Percentiles rank a stretch among this genome's conserved stretches.
These are phyloP conservation scores for Rhizophagus clarus DNA, from an alignment of 192 early-diverging fungal species.

Conservation along the genomic window DNA sequence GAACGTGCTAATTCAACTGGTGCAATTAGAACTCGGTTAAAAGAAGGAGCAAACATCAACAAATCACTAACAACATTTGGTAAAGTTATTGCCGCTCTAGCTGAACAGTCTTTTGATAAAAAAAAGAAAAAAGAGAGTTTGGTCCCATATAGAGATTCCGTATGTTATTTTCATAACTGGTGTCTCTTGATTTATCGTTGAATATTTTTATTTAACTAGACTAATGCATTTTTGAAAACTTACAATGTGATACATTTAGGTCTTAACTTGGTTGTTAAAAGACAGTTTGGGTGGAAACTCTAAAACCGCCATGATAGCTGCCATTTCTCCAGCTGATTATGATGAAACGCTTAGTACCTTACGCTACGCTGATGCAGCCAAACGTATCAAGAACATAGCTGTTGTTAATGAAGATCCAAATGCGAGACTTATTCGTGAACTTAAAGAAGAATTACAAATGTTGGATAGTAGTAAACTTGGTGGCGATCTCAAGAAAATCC, in stretches of 20 bases:
- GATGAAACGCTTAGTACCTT: constrained; percentile 84
- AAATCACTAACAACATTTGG: constrained; percentile 88
- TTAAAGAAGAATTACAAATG: constrained; percentile 77
- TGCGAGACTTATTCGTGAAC: constrained; percentile 74
- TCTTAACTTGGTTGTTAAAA: constrained; percentile 81
- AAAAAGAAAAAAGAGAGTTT: constrained; percentile 57
- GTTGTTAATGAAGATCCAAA: constrained; percentile 90
- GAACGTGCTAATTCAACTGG: constrained; percentile 87
- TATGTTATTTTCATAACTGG: constrained; percentile 35
- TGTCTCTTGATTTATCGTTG: background rate
- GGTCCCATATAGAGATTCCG: constrained; percentile 92
- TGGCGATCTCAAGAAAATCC: constrained; percentile 54
- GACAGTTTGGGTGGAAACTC: constrained; percentile 86
- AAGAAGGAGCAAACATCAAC: constrained; percentile 95
- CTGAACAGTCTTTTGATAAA: constrained; percentile 56
- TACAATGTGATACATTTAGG: constrained; percentile 39
- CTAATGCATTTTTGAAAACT: background rate
- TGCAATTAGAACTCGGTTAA: constrained; percentile 79
- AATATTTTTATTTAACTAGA: background rate
- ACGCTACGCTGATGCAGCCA: constrained; percentile 89
- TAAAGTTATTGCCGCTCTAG: constrained; percentile 92
- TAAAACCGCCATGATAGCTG: constrained; percentile 79
- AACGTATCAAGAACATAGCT: constrained; percentile 88
- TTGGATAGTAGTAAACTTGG: constrained; percentile 58
- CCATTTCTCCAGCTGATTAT: constrained; percentile 76